Conservation (phyloP, 768 basidiomycete genomes). For the Cystobasidium tubakii region DNA sequence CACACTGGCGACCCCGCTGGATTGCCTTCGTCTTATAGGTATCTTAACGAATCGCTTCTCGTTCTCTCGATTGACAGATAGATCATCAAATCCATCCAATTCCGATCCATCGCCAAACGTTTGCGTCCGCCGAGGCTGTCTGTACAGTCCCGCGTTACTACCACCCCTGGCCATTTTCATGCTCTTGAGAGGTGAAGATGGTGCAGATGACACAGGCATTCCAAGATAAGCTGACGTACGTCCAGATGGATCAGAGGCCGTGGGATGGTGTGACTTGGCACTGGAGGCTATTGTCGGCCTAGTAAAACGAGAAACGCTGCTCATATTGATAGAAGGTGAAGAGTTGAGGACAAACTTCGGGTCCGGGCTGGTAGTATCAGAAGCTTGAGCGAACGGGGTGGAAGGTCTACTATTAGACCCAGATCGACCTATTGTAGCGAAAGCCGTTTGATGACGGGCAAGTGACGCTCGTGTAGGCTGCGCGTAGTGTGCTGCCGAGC, state of each 20-base stretch:
- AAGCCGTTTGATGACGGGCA: slow-evolving; percentile 14
- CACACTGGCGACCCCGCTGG: slow-evolving; percentile 2
- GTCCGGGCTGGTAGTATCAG: neutral
- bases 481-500: slow-evolving; percentile 10
- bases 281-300: slow-evolving; percentile 12
- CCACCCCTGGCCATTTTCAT: neutral
- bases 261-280: slow-evolving; percentile 3
- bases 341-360: neutral
- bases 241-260: slow-evolving; percentile 21
- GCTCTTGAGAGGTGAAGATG: slow-evolving; percentile 5
- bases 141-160: slow-evolving; percentile 33
- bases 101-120: slow-evolving; percentile 52
- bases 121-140: slow-evolving; percentile 39
- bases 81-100: slow-evolving; percentile 52
- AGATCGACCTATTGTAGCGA: neutral
- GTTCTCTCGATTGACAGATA: slow-evolving; percentile 48
- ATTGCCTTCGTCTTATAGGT: neutral
- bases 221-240: slow-evolving; percentile 27
- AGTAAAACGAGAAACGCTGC: slow-evolving; percentile 7
- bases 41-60: slow-evolving; percentile 37
- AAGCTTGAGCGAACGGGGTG: neutral
- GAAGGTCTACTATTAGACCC: neutral
- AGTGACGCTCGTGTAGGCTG: slow-evolving; percentile 31
- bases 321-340: neutral
- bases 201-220: slow-evolving; percentile 6